These are phyloP conservation scores for Crithidia sp. DNA, from an alignment of 208 protist genomes.

Conservation along the genomic window DNA sequence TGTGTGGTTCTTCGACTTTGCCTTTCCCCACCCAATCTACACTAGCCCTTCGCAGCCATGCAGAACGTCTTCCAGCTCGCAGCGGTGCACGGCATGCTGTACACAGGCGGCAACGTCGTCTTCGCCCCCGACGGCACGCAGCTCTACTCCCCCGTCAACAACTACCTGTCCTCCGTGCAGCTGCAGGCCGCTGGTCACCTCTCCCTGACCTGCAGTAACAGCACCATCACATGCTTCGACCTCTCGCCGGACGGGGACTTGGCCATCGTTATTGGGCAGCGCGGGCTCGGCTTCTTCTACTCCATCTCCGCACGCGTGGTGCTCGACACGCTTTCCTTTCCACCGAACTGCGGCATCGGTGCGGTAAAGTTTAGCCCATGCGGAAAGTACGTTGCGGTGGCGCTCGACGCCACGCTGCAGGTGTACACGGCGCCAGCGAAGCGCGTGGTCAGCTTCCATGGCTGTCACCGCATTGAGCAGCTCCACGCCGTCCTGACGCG, in stretches of 20 bases:
- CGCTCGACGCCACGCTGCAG: constrained; percentile 87
- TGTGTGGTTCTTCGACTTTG: too few species aligned
- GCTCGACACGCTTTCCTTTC: constrained; percentile 90
- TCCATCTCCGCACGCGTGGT: constrained; percentile 83
- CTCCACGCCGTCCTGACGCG: constrained; percentile 79
- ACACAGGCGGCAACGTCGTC: constrained; percentile 90
- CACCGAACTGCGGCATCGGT: constrained; percentile 66
- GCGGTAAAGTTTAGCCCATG: constrained; percentile 89
- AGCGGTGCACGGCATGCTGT: constrained; percentile 92
- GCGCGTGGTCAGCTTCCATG: constrained; percentile 86
- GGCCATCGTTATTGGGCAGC: constrained; percentile 71
- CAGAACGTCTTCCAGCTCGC: constrained; percentile 87
- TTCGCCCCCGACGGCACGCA: constrained; percentile 83
- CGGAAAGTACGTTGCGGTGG: constrained; percentile 86
- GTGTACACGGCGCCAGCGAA: constrained; percentile 84
- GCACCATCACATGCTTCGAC: constrained; percentile 90
- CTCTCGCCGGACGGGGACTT: constrained; percentile 87
- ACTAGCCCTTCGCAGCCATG: constrained; percentile 31
- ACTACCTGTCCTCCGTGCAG: constrained; percentile 83
- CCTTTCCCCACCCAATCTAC: too few species aligned
- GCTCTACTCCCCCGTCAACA: constrained; percentile 90
- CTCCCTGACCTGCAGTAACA: constrained; percentile 88
- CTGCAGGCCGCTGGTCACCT: constrained; percentile 79
- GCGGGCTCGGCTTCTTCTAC: constrained; percentile 91
- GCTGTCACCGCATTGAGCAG: constrained; percentile 89